Evolutionary conservation across 1,284 basidiomycete genomes (phyloP).

Genomic region (Ceratobasidium papillatum): DNA sequence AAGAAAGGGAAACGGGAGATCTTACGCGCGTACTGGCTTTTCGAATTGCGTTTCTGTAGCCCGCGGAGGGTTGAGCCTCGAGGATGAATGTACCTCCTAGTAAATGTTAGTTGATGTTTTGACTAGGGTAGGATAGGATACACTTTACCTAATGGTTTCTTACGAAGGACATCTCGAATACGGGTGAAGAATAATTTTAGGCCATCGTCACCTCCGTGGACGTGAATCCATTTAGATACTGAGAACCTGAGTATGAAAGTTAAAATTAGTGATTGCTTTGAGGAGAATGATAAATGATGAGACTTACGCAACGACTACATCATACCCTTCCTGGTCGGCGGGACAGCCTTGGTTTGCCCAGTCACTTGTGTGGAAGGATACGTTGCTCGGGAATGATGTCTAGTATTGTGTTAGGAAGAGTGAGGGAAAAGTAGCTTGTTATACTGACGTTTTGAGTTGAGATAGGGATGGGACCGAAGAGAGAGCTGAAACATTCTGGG

Average conservation of each 20-base stretch:
- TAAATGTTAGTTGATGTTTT: not conserved
- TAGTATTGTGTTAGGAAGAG: conserved; percentile 46
- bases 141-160: conserved; percentile 57
- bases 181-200: conserved; percentile 69
- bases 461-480: conserved; percentile 74
- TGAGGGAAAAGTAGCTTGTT: conserved; percentile 43
- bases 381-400: conserved; percentile 73
- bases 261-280: not conserved
- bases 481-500: conserved; percentile 75
- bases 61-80: conserved; percentile 82
- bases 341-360: conserved; percentile 69
- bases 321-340: conserved; percentile 68
- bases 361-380: conserved; percentile 72
- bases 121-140: not conserved
- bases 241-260: conserved; percentile 66
- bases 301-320: conserved; percentile 78
- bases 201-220: conserved; percentile 76
- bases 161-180: conserved; percentile 63
- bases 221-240: conserved; percentile 85
- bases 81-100: conserved; percentile 61
- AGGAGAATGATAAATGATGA: not conserved
- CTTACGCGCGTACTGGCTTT: conserved; percentile 54
- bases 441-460: conserved; percentile 51
- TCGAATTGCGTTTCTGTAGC: conserved; percentile 75
- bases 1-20: not conserved